Evolutionary conservation across 2,329 filamentous ascomycete genomes (phyloP).

Genomic region (Ilyonectria robusta): DNA sequence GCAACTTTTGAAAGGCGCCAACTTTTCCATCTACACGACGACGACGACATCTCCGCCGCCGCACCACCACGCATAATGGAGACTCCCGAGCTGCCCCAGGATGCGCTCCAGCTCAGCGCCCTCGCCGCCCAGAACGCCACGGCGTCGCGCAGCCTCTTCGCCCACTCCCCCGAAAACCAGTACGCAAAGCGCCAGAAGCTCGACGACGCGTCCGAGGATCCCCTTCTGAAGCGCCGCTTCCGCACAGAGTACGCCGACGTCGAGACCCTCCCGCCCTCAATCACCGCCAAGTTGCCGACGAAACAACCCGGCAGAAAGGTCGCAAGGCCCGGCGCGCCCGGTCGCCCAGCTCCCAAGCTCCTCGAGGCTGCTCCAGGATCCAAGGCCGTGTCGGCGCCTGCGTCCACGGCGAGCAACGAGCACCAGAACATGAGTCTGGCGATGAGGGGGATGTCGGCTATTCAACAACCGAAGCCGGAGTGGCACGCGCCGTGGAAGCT

Average conservation of each 20-base stretch:
- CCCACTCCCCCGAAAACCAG: constrained; percentile 43
- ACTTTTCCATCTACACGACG: constrained; percentile 22
- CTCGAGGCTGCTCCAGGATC: constrained; percentile 54
- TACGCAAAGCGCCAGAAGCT: constrained; percentile 57
- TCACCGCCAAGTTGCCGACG: constrained; percentile 84
- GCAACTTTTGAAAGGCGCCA: constrained; percentile 43
- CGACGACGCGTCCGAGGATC: constrained; percentile 53
- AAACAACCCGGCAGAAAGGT: constrained; percentile 51
- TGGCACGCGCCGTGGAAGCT: constrained; percentile 99
- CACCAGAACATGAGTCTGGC: constrained; percentile 52
- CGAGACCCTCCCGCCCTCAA: constrained; percentile 80
- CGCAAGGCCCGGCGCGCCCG: constrained; percentile 62
- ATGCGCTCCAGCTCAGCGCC: constrained; percentile 52
- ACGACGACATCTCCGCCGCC: constrained; percentile 13
- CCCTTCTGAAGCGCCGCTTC: constrained; percentile 65
- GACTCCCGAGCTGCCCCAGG: constrained; percentile 50
- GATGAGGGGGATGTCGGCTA: constrained; percentile 47
- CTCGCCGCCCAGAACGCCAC: constrained; percentile 55
- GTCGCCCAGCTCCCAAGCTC: constrained; percentile 54
- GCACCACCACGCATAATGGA: constrained; percentile 49
- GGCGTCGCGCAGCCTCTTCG: constrained; percentile 51
- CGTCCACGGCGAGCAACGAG: constrained; percentile 32
- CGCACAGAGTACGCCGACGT: constrained; percentile 84
- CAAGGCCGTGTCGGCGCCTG: constrained; percentile 57
- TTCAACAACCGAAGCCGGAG: constrained; percentile 77